A percentile compares a stretch with the other conserved stretches of the same genome.
Evolutionary conservation across 106 monocot species (phyloP).

Genomic region (Acorus gramineus): DNA sequence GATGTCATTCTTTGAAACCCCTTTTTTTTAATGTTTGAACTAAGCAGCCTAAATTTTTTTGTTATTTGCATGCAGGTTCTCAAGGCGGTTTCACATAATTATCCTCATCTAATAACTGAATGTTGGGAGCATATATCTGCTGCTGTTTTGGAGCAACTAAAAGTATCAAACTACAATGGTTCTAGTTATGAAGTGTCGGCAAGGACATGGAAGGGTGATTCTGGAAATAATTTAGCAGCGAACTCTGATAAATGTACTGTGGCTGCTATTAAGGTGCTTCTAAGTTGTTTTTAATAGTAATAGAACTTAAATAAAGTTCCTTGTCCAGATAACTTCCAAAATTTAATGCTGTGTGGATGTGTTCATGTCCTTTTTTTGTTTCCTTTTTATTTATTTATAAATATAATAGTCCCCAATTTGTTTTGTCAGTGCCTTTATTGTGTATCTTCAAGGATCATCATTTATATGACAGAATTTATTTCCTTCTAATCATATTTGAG

Average conservation of each 20-base stretch:
- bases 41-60: background rate
- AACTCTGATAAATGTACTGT: conserved; percentile 36
- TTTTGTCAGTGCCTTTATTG: too few relatives aligned
- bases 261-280: conserved; percentile 56
- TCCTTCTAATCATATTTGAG: too few relatives aligned
- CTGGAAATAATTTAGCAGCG: conserved; percentile 21
- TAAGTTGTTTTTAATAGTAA: background rate
- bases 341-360: too few relatives aligned
- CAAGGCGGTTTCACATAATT: conserved; percentile 57
- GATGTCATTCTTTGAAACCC: too few relatives aligned
- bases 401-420: too few relatives aligned
- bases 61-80: conserved; percentile 38
- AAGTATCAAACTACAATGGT: conserved; percentile 19
- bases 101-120: conserved; percentile 34
- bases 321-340: too few relatives aligned
- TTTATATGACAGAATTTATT: too few relatives aligned
- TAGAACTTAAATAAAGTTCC: too few relatives aligned
- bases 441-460: too few relatives aligned
- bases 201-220: conserved; percentile 32
- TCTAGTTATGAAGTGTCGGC: conserved; percentile 11
- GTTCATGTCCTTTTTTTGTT: too few relatives aligned
- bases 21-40: background rate
- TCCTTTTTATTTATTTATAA: too few relatives aligned
- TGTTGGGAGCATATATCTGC: conserved; percentile 47
- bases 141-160: conserved; percentile 27